Base-by-base conservation (phyloP, 345 rosid species). In the Gossypium bickii region DNA sequence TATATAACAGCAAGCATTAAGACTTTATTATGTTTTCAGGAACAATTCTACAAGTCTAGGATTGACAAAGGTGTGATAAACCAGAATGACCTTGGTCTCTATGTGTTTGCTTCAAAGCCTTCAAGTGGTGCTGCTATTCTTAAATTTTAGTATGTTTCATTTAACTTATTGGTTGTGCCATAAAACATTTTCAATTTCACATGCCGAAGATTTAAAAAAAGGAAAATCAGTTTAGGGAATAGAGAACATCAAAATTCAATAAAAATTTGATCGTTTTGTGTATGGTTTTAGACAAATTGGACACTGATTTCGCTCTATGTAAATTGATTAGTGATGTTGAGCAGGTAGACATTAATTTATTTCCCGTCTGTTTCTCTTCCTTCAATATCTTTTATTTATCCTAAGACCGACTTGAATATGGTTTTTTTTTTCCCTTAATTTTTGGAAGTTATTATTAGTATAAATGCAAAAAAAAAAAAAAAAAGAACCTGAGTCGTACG, bases 71-170 rank as follows among this genome's bases (percentile, higher is more conserved):
- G 70, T 47, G 27, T 65, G 52, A 65, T 65, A 49, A 65, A 43
- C 52, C 20, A 43, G 27, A 65, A 65, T 17, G 97, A 93, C 22
- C 89, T 95, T 17, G 97, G 97, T 41, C 97, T 89, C 52, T 93
- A 93, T 72, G 81, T 95, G 18, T 95, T 95, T 29, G 99, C 99
- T 22, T 95, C 99, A 51, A 95, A 93, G 86, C 99, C 99, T 6
- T 93, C 99, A 56, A 91, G 99, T 41, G 99, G 99, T 47, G 96
- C 99, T 13, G 99, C 98, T 44, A 91, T 93, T 78, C 84, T 95
- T 88, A 91, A 91, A 77, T 73, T 93, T 67, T 89, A 84, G 81
- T 43, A 71, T 55, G 61, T 24, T 58, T 41, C 24, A 34, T 65
- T 24, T 48, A 24, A 58, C 15, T 11, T 22, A 24, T 58, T 7